Evolutionary conservation across 176 grass and related monocot species (phyloP).

Genomic region (Avena insularis): DNA sequence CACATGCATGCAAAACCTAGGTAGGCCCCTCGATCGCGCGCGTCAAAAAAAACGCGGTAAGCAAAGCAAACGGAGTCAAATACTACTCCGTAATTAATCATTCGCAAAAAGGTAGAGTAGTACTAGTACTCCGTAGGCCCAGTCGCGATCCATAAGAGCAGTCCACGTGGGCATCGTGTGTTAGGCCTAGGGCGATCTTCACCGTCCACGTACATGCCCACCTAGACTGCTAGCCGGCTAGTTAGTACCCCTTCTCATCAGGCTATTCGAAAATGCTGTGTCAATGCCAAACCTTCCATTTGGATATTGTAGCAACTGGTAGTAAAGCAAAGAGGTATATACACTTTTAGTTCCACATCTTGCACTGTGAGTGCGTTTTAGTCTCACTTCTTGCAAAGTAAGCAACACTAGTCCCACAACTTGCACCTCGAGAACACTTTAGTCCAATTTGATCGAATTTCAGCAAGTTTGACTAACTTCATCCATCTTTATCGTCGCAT

Average conservation of each 20-base stretch:
- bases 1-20: not conserved
- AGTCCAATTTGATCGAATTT: no score
- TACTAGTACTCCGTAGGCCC: not conserved
- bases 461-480: no score
- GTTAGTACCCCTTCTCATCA: not conserved
- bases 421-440: no score
- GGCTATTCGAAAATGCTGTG: not conserved
- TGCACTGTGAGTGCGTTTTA: no score
- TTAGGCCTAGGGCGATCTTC: constrained; percentile 21
- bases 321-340: not conserved
- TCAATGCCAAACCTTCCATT: not conserved
- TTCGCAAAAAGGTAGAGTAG: no score
- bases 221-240: not conserved
- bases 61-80: not conserved
- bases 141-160: not conserved
- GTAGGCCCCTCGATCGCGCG: not conserved
- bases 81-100: not conserved
- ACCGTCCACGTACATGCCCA: constrained; percentile 20
- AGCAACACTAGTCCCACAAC: no score
- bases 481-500: no score
- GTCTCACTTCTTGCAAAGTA: no score
- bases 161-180: not conserved
- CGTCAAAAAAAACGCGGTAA: constrained; percentile 49
- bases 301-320: not conserved
- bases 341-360: no score